Percentiles rank a stretch among this genome's conserved stretches.
These are phyloP conservation scores for Handroanthus guayacan DNA, from an alignment of 257 asterid species.

Conservation along the genomic window DNA sequence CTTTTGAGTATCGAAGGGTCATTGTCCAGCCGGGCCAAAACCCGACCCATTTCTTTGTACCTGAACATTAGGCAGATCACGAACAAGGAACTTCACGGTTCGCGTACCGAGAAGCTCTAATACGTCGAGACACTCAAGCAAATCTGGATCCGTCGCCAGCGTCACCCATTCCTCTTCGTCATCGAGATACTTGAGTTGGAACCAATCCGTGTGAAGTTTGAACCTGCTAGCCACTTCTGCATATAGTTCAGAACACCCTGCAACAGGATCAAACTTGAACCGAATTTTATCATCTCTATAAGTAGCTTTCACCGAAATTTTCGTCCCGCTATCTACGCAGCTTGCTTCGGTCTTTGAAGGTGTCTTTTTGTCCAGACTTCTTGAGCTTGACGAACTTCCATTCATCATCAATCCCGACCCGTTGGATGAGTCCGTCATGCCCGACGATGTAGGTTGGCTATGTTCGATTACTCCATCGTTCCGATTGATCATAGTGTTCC, in stretches of 20 bases:
- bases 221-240: slow-evolving; percentile 75
- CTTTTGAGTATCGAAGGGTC: too few relatives aligned
- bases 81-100: slow-evolving; percentile 57
- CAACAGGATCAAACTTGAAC: slow-evolving; percentile 60
- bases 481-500: slow-evolving; percentile 19
- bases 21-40: too few relatives aligned
- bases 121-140: slow-evolving; percentile 71
- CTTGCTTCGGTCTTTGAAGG: not conserved
- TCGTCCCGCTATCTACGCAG: slow-evolving; percentile 44
- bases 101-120: slow-evolving; percentile 54
- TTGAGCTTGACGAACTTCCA: slow-evolving; percentile 58
- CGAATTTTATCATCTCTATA: slow-evolving; percentile 64
- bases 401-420: slow-evolving; percentile 40
- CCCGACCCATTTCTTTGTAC: slow-evolving; percentile 22
- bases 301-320: slow-evolving; percentile 63
- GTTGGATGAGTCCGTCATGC: slow-evolving; percentile 58
- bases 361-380: slow-evolving; percentile 35
- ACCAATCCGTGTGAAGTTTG: slow-evolving; percentile 53
- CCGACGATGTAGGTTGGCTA: slow-evolving; percentile 48
- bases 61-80: slow-evolving; percentile 46
- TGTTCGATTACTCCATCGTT: slow-evolving; percentile 45
- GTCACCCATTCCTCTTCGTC: slow-evolving; percentile 89
- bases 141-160: slow-evolving; percentile 74
- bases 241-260: slow-evolving; percentile 61
- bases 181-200: slow-evolving; percentile 77